Conservation (phyloP, 2,329 filamentous ascomycete species). For the Penicillium palitans region DNA sequence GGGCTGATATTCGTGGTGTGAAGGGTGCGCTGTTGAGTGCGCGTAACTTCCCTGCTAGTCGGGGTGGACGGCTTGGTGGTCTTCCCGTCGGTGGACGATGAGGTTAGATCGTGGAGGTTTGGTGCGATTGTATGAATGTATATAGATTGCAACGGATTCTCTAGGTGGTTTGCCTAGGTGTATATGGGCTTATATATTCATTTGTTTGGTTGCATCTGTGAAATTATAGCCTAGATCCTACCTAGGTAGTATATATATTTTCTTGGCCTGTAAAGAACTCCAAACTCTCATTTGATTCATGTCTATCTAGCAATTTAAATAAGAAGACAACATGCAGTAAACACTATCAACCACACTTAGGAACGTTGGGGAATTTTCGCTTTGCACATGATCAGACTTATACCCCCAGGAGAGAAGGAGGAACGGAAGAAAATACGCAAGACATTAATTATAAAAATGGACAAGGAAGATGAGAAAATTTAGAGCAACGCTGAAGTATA, state of each 20-base stretch:
- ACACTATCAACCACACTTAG: neutral
- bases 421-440: constrained; percentile 19
- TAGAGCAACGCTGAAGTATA: constrained; percentile 10
- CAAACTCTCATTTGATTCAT: constrained; percentile 8
- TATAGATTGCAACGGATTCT: neutral
- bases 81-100: constrained; percentile 16
- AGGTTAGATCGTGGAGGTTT: neutral
- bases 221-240: neutral
- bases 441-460: constrained; percentile 26
- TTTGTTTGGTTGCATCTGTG: neutral
- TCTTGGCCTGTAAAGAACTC: neutral
- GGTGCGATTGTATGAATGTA: neutral
- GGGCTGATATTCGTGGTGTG: constrained; percentile 61
- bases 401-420: constrained; percentile 9
- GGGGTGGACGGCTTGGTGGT: constrained; percentile 28
- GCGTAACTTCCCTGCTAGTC: constrained; percentile 56
- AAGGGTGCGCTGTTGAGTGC: constrained; percentile 65
- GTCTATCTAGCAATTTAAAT: constrained; percentile 16
- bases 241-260: neutral
- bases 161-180: neutral
- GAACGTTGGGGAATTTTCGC: constrained; percentile 8
- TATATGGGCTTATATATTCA: neutral
- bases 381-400: constrained; percentile 23
- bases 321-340: neutral
- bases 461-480: constrained; percentile 19